Percentiles rank a stretch among this genome's conserved stretches.
Conservation (phyloP, 2,329 filamentous ascomycete species). For the Fusarium veterinarium region DNA sequence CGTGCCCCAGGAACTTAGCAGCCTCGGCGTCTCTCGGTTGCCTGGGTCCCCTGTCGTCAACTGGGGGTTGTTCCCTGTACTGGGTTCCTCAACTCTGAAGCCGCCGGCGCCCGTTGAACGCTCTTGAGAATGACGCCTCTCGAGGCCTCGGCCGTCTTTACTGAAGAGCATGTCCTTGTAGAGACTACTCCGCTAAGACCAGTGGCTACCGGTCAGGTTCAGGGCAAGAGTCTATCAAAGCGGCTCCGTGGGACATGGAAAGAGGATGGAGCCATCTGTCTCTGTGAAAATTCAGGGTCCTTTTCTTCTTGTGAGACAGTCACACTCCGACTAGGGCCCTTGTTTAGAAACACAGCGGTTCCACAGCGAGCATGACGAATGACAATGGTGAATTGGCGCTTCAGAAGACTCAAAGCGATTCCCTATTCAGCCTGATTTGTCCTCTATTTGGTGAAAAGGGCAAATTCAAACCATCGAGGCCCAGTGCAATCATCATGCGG, state of each 20-base stretch:
- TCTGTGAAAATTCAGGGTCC: slow-evolving; percentile 37
- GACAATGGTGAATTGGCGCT: slow-evolving; percentile 25
- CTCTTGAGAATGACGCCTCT: slow-evolving; percentile 13
- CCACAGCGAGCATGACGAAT: slow-evolving; percentile 37
- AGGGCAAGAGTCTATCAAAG: slow-evolving; percentile 19
- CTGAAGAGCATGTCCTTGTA: slow-evolving; percentile 31
- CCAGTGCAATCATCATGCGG: slow-evolving; percentile 7
- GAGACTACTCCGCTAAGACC: slow-evolving; percentile 8
- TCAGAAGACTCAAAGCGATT: slow-evolving; percentile 21
- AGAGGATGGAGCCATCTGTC: slow-evolving; percentile 11
- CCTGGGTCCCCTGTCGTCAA: slow-evolving; percentile 14
- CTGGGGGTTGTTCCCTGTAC: slow-evolving; percentile 16
- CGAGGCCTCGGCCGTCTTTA: slow-evolving; percentile 15
- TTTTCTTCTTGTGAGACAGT: slow-evolving; percentile 42
- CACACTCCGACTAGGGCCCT: slow-evolving; percentile 28
- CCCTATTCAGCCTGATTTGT: slow-evolving; percentile 6
- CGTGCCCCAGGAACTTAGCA: slow-evolving; percentile 24
- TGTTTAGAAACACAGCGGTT: slow-evolving; percentile 40
- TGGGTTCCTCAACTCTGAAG: slow-evolving; percentile 32
- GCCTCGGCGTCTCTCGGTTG: slow-evolving; percentile 35
- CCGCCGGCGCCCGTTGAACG: slow-evolving; percentile 26
- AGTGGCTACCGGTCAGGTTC: slow-evolving; percentile 7
- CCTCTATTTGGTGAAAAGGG: slow-evolving; percentile 3
- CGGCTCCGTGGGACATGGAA: slow-evolving; percentile 25
- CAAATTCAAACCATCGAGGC: slow-evolving; percentile 16